Conservation (phyloP, 2,329 filamentous ascomycete species). For the Gremmenia infestans region DNA sequence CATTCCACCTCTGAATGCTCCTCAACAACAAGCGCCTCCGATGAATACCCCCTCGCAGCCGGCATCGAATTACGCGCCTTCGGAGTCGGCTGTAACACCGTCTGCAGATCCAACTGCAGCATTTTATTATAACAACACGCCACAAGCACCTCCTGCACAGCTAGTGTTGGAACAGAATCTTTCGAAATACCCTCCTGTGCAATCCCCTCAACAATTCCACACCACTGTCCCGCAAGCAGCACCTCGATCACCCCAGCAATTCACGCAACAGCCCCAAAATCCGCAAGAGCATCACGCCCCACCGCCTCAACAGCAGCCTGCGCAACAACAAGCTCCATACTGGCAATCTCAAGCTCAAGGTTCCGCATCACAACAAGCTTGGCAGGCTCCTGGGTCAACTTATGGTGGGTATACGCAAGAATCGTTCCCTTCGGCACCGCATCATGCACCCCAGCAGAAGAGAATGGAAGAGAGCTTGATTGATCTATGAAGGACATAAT, state of each 20-base stretch:
- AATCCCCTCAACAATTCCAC: constrained; percentile 32
- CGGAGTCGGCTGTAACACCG: constrained; percentile 33
- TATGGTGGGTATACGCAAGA: constrained; percentile 53
- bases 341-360: constrained; percentile 44
- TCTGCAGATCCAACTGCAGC: constrained; percentile 48
- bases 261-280: constrained; percentile 22
- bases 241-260: constrained; percentile 23
- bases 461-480: constrained; percentile 73
- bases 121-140: constrained; percentile 50
- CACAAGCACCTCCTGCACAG: constrained; percentile 43
- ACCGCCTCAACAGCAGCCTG: constrained; percentile 30
- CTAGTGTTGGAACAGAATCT: constrained; percentile 30
- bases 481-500: constrained; percentile 67
- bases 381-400: constrained; percentile 30
- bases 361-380: constrained; percentile 38
- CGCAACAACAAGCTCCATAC: constrained; percentile 40
- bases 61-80: constrained; percentile 31
- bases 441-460: constrained; percentile 51
- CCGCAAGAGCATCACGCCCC: constrained; percentile 26
- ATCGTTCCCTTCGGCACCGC: constrained; percentile 60
- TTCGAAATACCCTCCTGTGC: constrained; percentile 34
- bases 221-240: constrained; percentile 15
- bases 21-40: constrained; percentile 22
- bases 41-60: constrained; percentile 30
- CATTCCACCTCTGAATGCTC: constrained; percentile 15